Conservation (phyloP, 2,329 filamentous ascomycete genomes). For the Sclerotinia trifoliorum region DNA sequence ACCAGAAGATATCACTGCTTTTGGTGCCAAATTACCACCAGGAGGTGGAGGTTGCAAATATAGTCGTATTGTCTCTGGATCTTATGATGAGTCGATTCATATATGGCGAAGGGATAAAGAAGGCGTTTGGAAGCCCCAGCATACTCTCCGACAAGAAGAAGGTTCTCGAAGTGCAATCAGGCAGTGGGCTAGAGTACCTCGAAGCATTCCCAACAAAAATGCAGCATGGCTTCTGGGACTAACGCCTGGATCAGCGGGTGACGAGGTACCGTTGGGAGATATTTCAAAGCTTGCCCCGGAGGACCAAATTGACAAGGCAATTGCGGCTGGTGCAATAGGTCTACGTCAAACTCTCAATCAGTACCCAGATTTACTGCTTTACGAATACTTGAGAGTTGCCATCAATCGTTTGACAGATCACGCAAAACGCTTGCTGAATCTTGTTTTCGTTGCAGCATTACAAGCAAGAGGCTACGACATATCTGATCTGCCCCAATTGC, state of each 20-base stretch:
- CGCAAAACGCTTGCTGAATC: conserved; percentile 27
- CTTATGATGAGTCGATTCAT: conserved; percentile 93
- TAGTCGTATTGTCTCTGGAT: conserved; percentile 93
- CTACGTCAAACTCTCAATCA: conserved; percentile 38
- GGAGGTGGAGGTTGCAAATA: conserved; percentile 87
- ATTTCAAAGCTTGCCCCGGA: conserved; percentile 38
- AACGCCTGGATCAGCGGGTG: not conserved
- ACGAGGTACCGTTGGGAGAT: not conserved
- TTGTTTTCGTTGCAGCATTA: conserved; percentile 15
- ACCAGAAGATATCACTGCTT: conserved; percentile 73
- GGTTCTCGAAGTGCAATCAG: conserved; percentile 52
- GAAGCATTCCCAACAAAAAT: conserved; percentile 8
- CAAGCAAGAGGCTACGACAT: not conserved
- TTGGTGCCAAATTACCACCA: conserved; percentile 83
- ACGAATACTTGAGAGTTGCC: conserved; percentile 25
- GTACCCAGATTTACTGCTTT: conserved; percentile 33
- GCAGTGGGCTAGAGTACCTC: conserved; percentile 1
- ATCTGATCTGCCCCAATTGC: conserved; percentile 6
- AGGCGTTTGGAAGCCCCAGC: conserved; percentile 78
- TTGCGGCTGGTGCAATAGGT: conserved; percentile 51
- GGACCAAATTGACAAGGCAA: conserved; percentile 53
- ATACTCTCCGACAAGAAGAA: conserved; percentile 73
- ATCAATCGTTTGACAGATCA: conserved; percentile 26
- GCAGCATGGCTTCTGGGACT: not conserved
- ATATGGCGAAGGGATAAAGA: conserved; percentile 88